A percentile compares a stretch with the other conserved stretches of the same genome.
Conservation (phyloP, 345 rosid genomes). For the Pistacia vera region DNA sequence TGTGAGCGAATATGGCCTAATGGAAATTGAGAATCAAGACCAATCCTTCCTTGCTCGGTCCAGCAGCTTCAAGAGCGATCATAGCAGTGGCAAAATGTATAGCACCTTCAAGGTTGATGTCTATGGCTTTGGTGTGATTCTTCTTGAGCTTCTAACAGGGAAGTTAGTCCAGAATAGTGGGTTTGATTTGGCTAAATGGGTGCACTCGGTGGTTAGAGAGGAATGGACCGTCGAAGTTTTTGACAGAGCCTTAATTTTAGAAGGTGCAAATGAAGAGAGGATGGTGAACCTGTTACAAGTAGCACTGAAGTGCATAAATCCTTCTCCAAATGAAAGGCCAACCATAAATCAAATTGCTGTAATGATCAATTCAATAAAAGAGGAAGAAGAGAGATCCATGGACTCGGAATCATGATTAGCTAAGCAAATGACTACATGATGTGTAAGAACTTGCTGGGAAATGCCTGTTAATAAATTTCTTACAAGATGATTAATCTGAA, state of each 20-base stretch:
- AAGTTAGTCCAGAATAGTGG: conserved; percentile 50
- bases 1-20: conserved; percentile 62
- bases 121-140: conserved; percentile 51
- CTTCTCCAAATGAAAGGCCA: conserved; percentile 47
- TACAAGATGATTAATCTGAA: not conserved
- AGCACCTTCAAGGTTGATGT: conserved; percentile 43
- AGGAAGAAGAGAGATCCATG: conserved; percentile 50
- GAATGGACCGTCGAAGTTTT: conserved; percentile 73
- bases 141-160: conserved; percentile 69
- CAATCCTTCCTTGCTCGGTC: conserved; percentile 19
- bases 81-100: not conserved
- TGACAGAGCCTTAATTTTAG: conserved; percentile 40
- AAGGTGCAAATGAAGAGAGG: conserved; percentile 57
- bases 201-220: conserved; percentile 51
- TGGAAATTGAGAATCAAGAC: conserved; percentile 33
- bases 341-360: conserved; percentile 33
- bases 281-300: conserved; percentile 54
- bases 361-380: conserved; percentile 41
- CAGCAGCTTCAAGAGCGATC: conserved; percentile 10
- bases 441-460: not conserved
- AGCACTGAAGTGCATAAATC: conserved; percentile 51
- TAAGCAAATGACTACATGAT: not conserved
- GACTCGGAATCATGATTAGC: conserved; percentile 27
- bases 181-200: conserved; percentile 54
- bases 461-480: not conserved